These are phyloP conservation scores for Cutaneotrichosporon sp. DNA, from an alignment of 1,284 basidiomycete genomes.

Conservation along the genomic window DNA sequence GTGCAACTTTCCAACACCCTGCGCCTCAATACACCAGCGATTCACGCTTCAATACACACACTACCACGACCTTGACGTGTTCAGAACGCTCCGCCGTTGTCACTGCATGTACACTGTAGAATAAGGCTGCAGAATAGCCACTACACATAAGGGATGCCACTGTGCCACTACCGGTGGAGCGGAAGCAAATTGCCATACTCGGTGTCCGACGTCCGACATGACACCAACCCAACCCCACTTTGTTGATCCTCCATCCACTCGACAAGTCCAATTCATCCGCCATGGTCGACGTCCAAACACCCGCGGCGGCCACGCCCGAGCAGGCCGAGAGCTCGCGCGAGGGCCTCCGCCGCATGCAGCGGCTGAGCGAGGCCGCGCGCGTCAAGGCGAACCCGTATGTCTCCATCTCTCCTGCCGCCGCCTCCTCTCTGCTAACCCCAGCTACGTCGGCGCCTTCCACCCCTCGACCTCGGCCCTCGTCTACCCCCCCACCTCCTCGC, in stretches of 20 bases:
- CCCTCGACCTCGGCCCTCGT: slow-evolving; percentile 21
- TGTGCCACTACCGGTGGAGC: neutral
- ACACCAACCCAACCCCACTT: too few relatives aligned
- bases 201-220: too few relatives aligned
- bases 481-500: slow-evolving; percentile 16
- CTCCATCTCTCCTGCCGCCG: neutral
- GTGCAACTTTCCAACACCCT: too few relatives aligned
- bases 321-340: slow-evolving; percentile 23
- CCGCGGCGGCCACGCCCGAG: slow-evolving; percentile 12
- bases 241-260: neutral
- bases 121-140: neutral
- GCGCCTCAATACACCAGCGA: too few relatives aligned
- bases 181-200: neutral
- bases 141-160: too few relatives aligned
- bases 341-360: slow-evolving; percentile 24
- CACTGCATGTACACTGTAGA: too few relatives aligned
- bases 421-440: slow-evolving; percentile 9
- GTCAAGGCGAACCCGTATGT: slow-evolving; percentile 10
- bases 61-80: neutral
- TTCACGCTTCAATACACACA: too few relatives aligned
- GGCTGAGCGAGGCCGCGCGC: slow-evolving; percentile 17
- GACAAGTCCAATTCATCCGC: neutral
- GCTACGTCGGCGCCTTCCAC: slow-evolving; percentile 20
- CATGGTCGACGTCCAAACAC: slow-evolving; percentile 16
- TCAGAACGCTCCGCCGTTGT: neutral